Evolutionary conservation across 306 rosid genomes (phyloP).

Genomic region (Gillenia trifoliata): DNA sequence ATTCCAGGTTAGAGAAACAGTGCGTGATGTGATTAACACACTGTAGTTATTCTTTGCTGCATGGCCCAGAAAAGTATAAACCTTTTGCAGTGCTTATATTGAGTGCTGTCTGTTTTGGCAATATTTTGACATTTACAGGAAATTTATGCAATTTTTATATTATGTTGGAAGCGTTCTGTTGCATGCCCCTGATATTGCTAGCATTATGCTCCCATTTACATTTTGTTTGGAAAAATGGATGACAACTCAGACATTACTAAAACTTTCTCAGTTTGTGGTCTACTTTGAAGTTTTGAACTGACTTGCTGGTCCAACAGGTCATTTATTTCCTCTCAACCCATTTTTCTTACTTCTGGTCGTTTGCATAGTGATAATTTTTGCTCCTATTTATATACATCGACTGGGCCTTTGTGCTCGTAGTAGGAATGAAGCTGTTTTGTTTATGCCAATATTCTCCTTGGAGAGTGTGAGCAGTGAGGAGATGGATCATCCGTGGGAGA

Average conservation of each 20-base stretch:
- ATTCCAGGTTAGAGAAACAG: constrained; percentile 89
- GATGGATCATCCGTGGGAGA: no score
- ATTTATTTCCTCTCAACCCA: no score
- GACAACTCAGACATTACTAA: background rate
- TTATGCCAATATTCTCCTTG: background rate
- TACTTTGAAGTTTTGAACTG: no score
- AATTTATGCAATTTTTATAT: background rate
- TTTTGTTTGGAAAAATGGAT: background rate
- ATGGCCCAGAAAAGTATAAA: constrained; percentile 85
- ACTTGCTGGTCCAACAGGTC: background rate
- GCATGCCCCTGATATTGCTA: background rate
- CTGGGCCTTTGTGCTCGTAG: background rate
- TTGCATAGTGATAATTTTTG: background rate
- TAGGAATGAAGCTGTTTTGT: background rate
- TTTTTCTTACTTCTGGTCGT: background rate
- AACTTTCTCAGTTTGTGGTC: background rate
- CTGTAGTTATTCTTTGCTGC: constrained; percentile 77
- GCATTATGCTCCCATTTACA: background rate
- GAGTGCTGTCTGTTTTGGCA: background rate
- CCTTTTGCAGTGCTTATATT: background rate
- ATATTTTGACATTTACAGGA: background rate
- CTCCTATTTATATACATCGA: background rate
- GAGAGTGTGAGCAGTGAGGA: no score
- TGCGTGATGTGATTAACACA: constrained; percentile 84
- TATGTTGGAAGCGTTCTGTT: background rate